Evolutionary conservation across 768 basidiomycete species (phyloP), one percentile per base, ranked within the genome.

Genomic region (Asterophora parasitica): DNA sequence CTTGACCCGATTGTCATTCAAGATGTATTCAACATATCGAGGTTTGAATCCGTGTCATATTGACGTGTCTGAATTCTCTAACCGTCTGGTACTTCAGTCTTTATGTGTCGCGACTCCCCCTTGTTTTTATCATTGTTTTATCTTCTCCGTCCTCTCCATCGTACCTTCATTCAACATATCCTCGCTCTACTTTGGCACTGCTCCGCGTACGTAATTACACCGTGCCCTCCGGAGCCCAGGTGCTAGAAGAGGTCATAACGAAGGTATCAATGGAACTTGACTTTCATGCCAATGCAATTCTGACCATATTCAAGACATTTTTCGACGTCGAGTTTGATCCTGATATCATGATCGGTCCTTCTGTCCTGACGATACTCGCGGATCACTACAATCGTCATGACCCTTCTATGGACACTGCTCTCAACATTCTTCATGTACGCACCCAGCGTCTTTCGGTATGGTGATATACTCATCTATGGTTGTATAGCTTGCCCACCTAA

Each of bases 21-120:
- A 56, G 86, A 90, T 55, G 57, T 88, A 13, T 78, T 88, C 34
- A 75, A 83, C 44, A 81, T 89, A 30, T 85, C 77, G 70, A 86
- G 83, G 87, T 82, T 51, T 26, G 60, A 40, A 10, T 26, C 10
- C n/a, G n/a, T 32, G 34, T 6, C 15, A 26, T 10, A 1, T 30
- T 17, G 37, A 3, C 4, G 36, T 15, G 7, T 5, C 4, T 28
- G 19, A 20, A 12, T 8, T 9, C 43, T 19, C 26, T 54, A n/a
- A 50, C 42, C 16, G n/a, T 27, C 49, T 41, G 8, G 23, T n/a
- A n/a, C 12, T 28, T 16, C 23, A 90, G 87, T 54, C 67, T 73
- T 39, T 72, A 75, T 23, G 65, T 81, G 16, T 63, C 77, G 3
- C 61, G 61, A 12, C 65, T 89, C 2, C 85, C 84, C 0, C 61